A percentile compares a stretch with the other conserved stretches of the same genome.
phyloP scores from a whole-genome alignment of 495 filamentous ascomycete species.

The Talaromyces thailandensis region DNA sequence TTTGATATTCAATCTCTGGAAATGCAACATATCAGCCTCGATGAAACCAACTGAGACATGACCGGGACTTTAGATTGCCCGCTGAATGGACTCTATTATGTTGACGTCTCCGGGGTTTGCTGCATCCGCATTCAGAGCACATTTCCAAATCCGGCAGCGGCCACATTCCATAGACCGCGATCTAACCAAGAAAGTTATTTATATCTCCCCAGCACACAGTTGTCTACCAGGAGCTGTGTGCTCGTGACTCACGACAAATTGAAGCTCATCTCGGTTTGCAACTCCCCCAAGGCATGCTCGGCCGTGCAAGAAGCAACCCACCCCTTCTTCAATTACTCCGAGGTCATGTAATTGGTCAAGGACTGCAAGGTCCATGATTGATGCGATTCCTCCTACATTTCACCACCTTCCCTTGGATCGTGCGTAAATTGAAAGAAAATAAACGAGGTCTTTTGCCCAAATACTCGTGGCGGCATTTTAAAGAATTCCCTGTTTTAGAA shows the following conservation, averaged over 20 bases:
- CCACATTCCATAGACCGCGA: neutral
- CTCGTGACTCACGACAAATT: neutral
- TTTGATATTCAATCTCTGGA: neutral
- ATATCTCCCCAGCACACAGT: neutral
- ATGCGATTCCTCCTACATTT: neutral
- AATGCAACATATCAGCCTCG: slow-evolving; percentile 1
- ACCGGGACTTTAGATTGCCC: neutral
- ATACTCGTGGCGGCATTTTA: neutral
- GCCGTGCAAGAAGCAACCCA: neutral
- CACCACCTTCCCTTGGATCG: neutral
- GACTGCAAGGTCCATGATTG: neutral
- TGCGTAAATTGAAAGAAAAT: neutral
- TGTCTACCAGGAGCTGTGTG: neutral
- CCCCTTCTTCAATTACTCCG: neutral
- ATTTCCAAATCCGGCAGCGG: neutral
- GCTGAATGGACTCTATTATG: neutral
- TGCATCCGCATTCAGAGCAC: neutral
- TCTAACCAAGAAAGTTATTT: neutral
- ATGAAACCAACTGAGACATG: neutral
- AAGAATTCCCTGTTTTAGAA: neutral
- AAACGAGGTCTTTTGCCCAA: neutral
- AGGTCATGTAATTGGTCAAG: neutral
- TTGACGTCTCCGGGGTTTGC: neutral
- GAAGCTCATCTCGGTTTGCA: neutral
- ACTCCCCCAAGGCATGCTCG: neutral